Percentiles rank a stretch among this genome's conserved stretches.
Evolutionary conservation across 2,329 filamentous ascomycete species (phyloP).

Genomic region (Trichoderma cornu-damae): DNA sequence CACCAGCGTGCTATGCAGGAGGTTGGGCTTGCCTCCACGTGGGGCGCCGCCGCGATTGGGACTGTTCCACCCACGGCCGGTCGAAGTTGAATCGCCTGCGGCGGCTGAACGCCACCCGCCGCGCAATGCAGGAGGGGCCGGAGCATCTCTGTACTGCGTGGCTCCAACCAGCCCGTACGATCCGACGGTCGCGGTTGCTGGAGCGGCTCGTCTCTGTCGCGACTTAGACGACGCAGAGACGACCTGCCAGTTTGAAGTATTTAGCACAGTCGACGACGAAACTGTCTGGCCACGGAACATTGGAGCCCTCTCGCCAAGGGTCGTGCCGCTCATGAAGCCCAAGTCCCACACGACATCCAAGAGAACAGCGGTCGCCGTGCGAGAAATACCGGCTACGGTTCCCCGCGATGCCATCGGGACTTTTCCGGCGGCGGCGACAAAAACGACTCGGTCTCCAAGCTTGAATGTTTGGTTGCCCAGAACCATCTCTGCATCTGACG

Average conservation of each 20-base stretch:
- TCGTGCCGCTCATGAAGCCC: conserved; percentile 96
- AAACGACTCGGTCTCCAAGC: conserved; percentile 87
- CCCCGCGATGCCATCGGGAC: conserved; percentile 89
- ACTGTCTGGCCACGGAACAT: conserved; percentile 94
- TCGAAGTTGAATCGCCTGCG: conserved; percentile 40
- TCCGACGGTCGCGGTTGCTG: conserved; percentile 44
- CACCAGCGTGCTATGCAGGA: conserved; percentile 50
- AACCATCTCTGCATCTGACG: conserved; percentile 91
- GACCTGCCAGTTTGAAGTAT: conserved; percentile 77
- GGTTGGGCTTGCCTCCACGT: conserved; percentile 38
- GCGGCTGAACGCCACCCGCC: conserved; percentile 55
- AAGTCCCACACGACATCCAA: conserved; percentile 91
- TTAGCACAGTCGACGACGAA: conserved; percentile 79
- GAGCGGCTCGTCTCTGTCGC: conserved; percentile 46
- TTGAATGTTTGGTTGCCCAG: conserved; percentile 77
- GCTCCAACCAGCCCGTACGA: conserved; percentile 55
- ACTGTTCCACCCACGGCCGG: conserved; percentile 38
- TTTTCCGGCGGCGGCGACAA: conserved; percentile 86
- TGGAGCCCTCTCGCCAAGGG: conserved; percentile 81
- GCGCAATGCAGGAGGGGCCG: conserved; percentile 49
- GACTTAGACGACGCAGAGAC: conserved; percentile 56
- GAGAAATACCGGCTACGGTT: conserved; percentile 91
- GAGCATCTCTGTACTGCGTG: conserved; percentile 56
- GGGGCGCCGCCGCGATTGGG: conserved; percentile 33
- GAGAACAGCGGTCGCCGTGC: conserved; percentile 74